Percentiles rank a stretch among this genome's conserved stretches.
phyloP scores from a whole-genome alignment of 768 basidiomycete genomes.

The Chalciporus sphaerocephalus region DNA sequence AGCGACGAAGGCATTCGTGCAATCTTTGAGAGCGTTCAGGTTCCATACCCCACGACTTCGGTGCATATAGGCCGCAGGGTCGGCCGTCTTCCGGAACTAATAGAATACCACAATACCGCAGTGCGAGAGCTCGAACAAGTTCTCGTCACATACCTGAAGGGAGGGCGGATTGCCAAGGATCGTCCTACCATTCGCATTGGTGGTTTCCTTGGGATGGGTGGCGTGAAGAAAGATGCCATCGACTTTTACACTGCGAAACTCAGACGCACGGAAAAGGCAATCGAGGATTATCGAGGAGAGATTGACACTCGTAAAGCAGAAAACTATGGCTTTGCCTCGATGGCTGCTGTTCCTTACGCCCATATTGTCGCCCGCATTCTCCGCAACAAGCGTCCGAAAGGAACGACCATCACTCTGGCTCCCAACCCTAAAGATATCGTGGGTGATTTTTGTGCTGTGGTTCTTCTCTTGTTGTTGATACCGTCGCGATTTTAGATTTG shows the following conservation, averaged over 20 bases:
- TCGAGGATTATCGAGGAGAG: slow-evolving; percentile 67
- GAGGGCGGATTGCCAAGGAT: slow-evolving; percentile 70
- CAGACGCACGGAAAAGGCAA: slow-evolving; percentile 63
- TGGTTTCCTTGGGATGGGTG: slow-evolving; percentile 78
- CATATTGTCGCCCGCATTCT: slow-evolving; percentile 79
- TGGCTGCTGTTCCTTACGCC: slow-evolving; percentile 84
- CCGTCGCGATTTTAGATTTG: slow-evolving; percentile 56
- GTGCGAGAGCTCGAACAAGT: slow-evolving; percentile 89
- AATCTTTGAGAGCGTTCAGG: slow-evolving; percentile 67
- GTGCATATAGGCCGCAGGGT: slow-evolving; percentile 87
- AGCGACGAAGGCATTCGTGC: slow-evolving; percentile 78
- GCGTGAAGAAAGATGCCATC: slow-evolving; percentile 84
- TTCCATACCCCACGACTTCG: slow-evolving; percentile 88
- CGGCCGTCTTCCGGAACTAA: slow-evolving; percentile 82
- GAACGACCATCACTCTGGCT: slow-evolving; percentile 66
- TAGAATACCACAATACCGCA: slow-evolving; percentile 89
- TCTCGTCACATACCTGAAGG: slow-evolving; percentile 87
- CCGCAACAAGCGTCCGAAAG: slow-evolving; percentile 64
- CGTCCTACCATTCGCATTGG: slow-evolving; percentile 80
- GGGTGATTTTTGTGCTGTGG: slow-evolving; percentile 20
- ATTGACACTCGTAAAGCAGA: slow-evolving; percentile 76
- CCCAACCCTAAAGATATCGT: slow-evolving; percentile 91
- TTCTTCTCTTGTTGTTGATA: not conserved
- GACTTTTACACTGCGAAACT: slow-evolving; percentile 74
- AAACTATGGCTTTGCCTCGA: slow-evolving; percentile 88